These are phyloP conservation scores for Apiotrichum montevideense DNA, from an alignment of 1,284 basidiomycete genomes.

Conservation along the genomic window DNA sequence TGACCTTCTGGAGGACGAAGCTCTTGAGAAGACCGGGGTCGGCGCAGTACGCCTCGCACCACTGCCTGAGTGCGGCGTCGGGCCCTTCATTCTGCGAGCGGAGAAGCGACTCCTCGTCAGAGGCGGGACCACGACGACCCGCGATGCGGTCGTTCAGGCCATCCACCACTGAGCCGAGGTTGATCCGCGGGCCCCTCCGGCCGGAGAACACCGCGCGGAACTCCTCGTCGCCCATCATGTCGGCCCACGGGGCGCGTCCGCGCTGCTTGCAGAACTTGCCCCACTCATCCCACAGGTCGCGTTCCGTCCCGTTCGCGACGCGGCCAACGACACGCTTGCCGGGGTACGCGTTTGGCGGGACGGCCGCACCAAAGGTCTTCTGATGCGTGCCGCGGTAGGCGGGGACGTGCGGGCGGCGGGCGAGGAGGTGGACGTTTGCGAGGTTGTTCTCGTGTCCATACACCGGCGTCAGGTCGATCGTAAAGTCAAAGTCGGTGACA, in stretches of 20 bases:
- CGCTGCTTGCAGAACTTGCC: conserved; percentile 3
- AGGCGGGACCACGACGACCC: not conserved
- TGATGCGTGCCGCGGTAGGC: conserved; percentile 15
- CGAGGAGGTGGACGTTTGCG: conserved; percentile 26
- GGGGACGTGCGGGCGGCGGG: conserved; percentile 3
- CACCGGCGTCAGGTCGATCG: conserved; percentile 30
- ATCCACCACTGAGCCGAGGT: not conserved
- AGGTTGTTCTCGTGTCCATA: conserved; percentile 27
- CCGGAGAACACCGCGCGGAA: not conserved
- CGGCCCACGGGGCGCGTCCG: conserved; percentile 8
- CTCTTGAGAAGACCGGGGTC: conserved; percentile 60
- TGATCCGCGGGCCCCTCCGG: not conserved
- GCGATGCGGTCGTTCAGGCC: not conserved
- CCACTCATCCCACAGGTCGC: conserved; percentile 5
- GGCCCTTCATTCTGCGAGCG: not conserved
- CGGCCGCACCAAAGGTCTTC: conserved; percentile 1
- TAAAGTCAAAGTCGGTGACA: conserved; percentile 40
- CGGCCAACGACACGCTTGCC: not conserved
- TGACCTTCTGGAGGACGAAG: conserved; percentile 59
- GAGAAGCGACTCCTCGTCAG: conserved; percentile 17
- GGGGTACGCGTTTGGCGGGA: not conserved
- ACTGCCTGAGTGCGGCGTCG: conserved; percentile 50
- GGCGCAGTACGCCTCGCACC: conserved; percentile 64
- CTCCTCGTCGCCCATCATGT: conserved; percentile 11
- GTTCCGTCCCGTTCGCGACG: not conserved